Conservation (phyloP, 169 alveolate genomes). For the Babesia bigemina region DNA sequence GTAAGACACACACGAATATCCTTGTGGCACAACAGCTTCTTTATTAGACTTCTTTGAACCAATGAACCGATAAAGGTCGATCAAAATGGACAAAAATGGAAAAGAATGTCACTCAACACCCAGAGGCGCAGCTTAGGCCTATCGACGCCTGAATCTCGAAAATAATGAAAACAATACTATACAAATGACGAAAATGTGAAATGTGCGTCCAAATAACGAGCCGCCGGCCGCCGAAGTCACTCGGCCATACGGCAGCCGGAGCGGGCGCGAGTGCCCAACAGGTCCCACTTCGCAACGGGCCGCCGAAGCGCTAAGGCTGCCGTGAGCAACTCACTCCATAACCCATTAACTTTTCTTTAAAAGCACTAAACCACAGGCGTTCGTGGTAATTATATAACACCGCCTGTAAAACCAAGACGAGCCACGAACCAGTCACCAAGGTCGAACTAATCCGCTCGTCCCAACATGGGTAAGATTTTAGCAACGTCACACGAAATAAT, state of each 20-base stretch:
- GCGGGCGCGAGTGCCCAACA: conserved; percentile 42
- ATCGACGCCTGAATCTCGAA: no score
- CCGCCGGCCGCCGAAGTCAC: not conserved
- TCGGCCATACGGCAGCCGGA: conserved; percentile 9
- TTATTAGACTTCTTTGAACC: no score
- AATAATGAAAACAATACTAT: not conserved
- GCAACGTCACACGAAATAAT: not conserved
- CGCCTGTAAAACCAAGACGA: not conserved
- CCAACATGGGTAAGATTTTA: conserved; percentile 48
- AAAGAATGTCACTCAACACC: no score
- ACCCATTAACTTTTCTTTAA: not conserved
- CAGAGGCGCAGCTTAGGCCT: no score
- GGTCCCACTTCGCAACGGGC: conserved; percentile 1
- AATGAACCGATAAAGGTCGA: no score
- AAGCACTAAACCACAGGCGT: not conserved
- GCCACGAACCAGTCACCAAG: not conserved
- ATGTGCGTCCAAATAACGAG: not conserved
- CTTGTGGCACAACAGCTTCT: no score
- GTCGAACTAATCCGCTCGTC: not conserved
- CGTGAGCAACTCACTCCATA: not conserved
- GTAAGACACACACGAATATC: no score
- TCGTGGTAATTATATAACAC: not conserved
- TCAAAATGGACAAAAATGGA: no score
- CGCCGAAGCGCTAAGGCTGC: not conserved
- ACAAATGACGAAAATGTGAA: not conserved